phyloP scores from a whole-genome alignment of 2,329 filamentous ascomycete genomes.

The Fusarium sublunatum region DNA sequence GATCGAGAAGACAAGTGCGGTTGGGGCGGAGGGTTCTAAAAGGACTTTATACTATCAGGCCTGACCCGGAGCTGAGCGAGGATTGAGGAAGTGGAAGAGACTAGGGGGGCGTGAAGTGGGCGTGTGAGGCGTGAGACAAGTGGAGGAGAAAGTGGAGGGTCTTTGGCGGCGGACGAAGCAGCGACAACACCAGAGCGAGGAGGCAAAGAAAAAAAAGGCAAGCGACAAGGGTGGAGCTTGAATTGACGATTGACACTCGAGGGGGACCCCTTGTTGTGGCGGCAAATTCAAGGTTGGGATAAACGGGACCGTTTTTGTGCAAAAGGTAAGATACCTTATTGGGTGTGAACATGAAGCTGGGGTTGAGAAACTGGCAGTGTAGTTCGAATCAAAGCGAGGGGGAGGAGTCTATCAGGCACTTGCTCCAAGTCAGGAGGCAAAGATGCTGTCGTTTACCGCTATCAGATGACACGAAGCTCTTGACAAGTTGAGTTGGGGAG shows the following conservation, averaged over 20 bases:
- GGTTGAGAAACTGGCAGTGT: constrained; percentile 9
- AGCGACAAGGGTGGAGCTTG: constrained; percentile 9
- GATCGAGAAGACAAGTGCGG: constrained; percentile 22
- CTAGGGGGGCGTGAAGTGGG: constrained; percentile 28
- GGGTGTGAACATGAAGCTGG: constrained; percentile 7
- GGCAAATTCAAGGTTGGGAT: constrained; percentile 32
- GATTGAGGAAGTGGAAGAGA: constrained; percentile 34
- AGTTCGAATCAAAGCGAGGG: constrained; percentile 6
- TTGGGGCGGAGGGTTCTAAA: constrained; percentile 45
- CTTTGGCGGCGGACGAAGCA: constrained; percentile 18
- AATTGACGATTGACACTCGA: constrained; percentile 8
- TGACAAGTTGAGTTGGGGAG: constrained; percentile 19
- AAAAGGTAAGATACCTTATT: not conserved
- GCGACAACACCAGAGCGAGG: constrained; percentile 18
- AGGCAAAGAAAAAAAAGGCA: constrained; percentile 20
- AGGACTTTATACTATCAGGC: constrained; percentile 46
- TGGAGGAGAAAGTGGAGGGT: constrained; percentile 39
- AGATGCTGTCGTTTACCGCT: constrained; percentile 3
- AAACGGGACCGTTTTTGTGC: constrained; percentile 19
- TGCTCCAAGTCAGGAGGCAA: constrained; percentile 17
- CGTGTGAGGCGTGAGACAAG: constrained; percentile 40
- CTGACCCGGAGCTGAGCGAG: constrained; percentile 37
- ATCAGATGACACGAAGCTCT: constrained; percentile 12
- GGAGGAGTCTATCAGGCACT: not conserved
- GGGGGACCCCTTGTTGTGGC: constrained; percentile 23